Evolutionary conservation across 257 asterid genomes (phyloP), one percentile per base, ranked within the genome.

Genomic region (Nicotiana tomentosiformis): DNA sequence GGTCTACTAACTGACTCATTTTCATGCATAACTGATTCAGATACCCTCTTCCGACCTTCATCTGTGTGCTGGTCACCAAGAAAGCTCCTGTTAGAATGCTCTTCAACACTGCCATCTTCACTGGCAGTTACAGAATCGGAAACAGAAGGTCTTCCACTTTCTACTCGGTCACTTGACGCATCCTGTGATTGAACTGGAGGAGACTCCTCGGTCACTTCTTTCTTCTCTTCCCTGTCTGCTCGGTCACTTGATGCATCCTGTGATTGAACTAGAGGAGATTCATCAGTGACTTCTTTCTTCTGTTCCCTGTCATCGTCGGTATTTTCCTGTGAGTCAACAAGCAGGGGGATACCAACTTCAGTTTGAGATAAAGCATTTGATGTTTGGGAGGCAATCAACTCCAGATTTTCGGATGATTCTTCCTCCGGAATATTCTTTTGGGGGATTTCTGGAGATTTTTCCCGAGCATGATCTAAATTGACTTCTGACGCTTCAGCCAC

Each of bases 401-500:
- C 89, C 69, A 68, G 30, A 68, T 82, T 72, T 82, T 81, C 86
- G 83, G 87, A 86, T 84, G 89, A 81, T 66, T 85, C 84, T 81
- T 83, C 90, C 81, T 84, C 82, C 80, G 80, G 69, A 67, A 70
- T 84, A 84, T 84, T 84, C 83, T 88, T 88, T 84, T 85, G 89
- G 65, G 61, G 58, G 33, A 60, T 84, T 67, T 69, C 84, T 67
- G 86, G 61, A 83, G 91, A 83, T 33, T 89, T 84, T 82, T 88
- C 93, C 89, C 86, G 90, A 70, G 78, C 66, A 80, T 80, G 89
- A 77, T 83, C 93, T 18, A 61, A 53, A 72, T 81, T 87, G 80
- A 85, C 83, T 77, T 92, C 90, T 61, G 91, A 87, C 60, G 70
- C 84, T 86, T 90, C 89, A 35, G 83, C 87, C 61, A 87, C 89